Evolutionary conservation across 805 yeast genomes (phyloP), one percentile per base, ranked within the genome.

Genomic region (Monosporozyma siamensis): DNA sequence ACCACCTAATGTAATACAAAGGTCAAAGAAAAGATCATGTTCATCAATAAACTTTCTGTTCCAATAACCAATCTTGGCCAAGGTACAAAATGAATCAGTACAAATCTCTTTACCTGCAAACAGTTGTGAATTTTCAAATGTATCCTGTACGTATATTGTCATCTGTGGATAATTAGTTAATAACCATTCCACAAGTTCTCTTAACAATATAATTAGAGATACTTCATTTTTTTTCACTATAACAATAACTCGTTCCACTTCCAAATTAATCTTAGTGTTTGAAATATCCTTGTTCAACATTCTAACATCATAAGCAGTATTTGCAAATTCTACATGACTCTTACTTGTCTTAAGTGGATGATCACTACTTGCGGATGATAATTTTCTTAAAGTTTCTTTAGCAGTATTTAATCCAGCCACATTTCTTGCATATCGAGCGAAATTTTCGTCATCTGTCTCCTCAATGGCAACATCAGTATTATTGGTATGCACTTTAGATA

Each of bases 1-100:
- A 10, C 97, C 98, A 20, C 98, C 98, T 4, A 90, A 68, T 0
- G 97, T 85, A 29, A 89, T 76, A 4, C 87, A 79, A 44, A 89
- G 67, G 58, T 89, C 97, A 48, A 78, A 73, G 39, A 66, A 51
- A 25, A 71, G 68, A 15, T 55, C 54, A 24, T 54, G 38, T 40
- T 55, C 34, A 45, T 61, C 48, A 10, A 84, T 72, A 42, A 79
- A 65, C 11, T 70, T 69, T 41, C 77, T 73, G 43, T 73, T 72
- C 95, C 96, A 88, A 61, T 71, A 82, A 53, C 70, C 71, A 58
- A 30, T 68, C 59, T 22, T 59, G 49, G 24, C 76, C 70, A 39
- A 64, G 55, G 2, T 80, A 77, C 35, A 70, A 55, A 25, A 44
- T 37, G 55, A 48, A 34, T 72, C 74, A 27, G 61, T 65, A 6